Conservation (phyloP, 257 asterid species). For the Orobanche coerulescens region DNA sequence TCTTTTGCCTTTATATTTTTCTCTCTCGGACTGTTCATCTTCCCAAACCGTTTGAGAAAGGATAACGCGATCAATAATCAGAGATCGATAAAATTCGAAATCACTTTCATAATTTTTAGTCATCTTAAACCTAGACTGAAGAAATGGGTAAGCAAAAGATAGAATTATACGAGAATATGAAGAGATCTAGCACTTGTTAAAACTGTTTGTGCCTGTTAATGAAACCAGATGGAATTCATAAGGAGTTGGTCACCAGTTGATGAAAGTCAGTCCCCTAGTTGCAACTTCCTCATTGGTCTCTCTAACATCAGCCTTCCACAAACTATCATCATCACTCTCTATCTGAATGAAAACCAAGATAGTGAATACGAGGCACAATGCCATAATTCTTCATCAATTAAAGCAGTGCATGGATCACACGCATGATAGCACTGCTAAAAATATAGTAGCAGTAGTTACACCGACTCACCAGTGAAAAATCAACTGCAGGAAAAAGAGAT, state of each 20-base stretch:
- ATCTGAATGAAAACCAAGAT: conserved; percentile 43
- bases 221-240: neutral
- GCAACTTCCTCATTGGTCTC: conserved; percentile 76
- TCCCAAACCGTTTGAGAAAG: neutral
- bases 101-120: neutral
- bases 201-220: neutral
- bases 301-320: conserved; percentile 78
- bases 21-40: neutral
- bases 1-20: neutral
- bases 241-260: conserved; percentile 52
- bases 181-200: neutral
- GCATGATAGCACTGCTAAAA: conserved; percentile 13
- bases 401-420: conserved; percentile 8
- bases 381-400: conserved; percentile 11
- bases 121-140: neutral
- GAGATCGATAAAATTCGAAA: neutral
- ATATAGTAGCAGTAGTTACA: neutral
- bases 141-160: neutral
- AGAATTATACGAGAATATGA: neutral
- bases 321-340: conserved; percentile 69
- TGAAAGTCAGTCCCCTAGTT: conserved; percentile 66
- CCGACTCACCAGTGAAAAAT: conserved; percentile 67
- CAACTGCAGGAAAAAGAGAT: conserved; percentile 75
- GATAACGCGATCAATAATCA: neutral
- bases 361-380: neutral